phyloP scores from a whole-genome alignment of 2,329 filamentous ascomycete species.

The Herpotrichia juniperi region DNA sequence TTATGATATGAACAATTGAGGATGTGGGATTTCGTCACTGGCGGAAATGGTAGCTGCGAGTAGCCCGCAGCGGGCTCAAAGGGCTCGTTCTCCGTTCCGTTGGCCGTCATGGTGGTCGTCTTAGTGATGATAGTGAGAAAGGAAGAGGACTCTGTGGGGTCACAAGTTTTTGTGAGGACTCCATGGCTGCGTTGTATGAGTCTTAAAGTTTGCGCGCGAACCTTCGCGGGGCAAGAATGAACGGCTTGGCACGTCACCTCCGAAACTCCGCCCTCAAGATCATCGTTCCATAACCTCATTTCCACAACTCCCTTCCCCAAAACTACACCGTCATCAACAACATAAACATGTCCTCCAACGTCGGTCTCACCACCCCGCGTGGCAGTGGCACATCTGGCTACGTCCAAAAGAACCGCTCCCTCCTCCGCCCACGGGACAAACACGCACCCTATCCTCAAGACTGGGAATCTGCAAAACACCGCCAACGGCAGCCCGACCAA shows the following conservation, averaged over 20 bases:
- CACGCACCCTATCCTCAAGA: conserved; percentile 78
- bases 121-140: background rate
- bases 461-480: conserved; percentile 72
- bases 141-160: background rate
- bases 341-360: conserved; percentile 98
- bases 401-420: conserved; percentile 92
- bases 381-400: conserved; percentile 97
- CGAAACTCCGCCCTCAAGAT: conserved; percentile 17
- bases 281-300: conserved; percentile 9
- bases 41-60: conserved; percentile 72
- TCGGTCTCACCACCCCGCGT: conserved; percentile 91
- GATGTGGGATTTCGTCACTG: conserved; percentile 84
- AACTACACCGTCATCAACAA: conserved; percentile 7
- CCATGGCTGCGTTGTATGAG: conserved; percentile 24
- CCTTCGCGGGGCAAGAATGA: conserved; percentile 33
- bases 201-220: conserved; percentile 15
- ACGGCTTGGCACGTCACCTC: conserved; percentile 28
- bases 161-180: conserved; percentile 15
- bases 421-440: conserved; percentile 83
- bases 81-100: background rate
- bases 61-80: conserved; percentile 16
- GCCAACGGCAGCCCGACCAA: conserved; percentile 83
- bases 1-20: conserved; percentile 91
- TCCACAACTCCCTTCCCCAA: background rate
- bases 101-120: conserved; percentile 18